These are phyloP conservation scores for Rosa hybrid DNA, from an alignment of 331 rosid genomes.

Conservation along the genomic window DNA sequence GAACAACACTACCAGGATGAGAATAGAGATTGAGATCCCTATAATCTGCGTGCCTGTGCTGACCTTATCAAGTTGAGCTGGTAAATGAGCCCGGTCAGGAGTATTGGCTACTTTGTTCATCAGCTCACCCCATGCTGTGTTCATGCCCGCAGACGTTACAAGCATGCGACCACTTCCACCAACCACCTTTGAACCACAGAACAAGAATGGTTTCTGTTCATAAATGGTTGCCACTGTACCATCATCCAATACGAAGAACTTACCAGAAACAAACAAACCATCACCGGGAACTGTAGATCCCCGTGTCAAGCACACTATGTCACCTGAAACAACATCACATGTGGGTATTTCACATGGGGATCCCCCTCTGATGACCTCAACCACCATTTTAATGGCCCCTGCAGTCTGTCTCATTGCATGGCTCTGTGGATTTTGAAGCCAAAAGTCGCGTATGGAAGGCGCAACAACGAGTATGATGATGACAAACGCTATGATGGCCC, in stretches of 20 bases:
- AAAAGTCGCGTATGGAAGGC: not conserved
- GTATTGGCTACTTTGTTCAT: not conserved
- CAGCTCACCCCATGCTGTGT: constrained; percentile 8
- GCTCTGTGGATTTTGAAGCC: not conserved
- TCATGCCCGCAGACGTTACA: constrained; percentile 11
- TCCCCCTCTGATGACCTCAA: constrained; percentile 13
- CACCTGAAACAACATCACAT: constrained; percentile 3
- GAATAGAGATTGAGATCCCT: constrained; percentile 8
- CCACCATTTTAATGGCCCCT: not conserved
- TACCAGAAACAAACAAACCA: constrained; percentile 23
- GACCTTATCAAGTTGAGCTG: constrained; percentile 23
- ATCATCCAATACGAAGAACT: not conserved
- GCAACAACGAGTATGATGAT: constrained; percentile 7
- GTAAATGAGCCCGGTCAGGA: constrained; percentile 1
- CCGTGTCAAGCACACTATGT: not conserved
- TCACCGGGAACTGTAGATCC: constrained; percentile 21
- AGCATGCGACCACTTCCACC: constrained; percentile 22
- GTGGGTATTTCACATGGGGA: not conserved
- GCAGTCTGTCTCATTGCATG: not conserved
- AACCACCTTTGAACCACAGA: constrained; percentile 23
- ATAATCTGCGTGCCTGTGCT: not conserved
- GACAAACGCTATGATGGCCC: not conserved
- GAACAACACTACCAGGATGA: constrained; percentile 9
- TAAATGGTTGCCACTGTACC: constrained; percentile 9
- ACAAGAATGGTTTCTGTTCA: constrained; percentile 17